Base-by-base conservation (phyloP, 352 stramenopile species). In the Albugo laibachii region DNA sequence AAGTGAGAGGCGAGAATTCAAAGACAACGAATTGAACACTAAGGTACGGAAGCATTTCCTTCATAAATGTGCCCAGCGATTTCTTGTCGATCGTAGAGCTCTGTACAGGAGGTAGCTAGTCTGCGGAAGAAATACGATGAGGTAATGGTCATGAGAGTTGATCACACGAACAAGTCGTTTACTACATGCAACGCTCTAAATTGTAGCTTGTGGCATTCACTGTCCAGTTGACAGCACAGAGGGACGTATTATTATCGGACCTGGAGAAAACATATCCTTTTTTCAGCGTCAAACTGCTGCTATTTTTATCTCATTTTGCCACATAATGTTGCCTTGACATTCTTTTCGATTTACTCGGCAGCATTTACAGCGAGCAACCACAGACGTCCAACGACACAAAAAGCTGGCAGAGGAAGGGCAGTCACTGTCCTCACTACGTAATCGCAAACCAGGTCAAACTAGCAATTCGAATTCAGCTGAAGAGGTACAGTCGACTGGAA, bases 91-190 rank as follows among this genome's bases (percentile, higher is more conserved):
- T 24, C 8, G 20, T 43, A 86, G 49, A 71, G 83, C 49, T 49
- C 61, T 13, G 65, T 79, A 11, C 54, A 66, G 20, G 71, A 88
- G 37, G 61, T 86, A 15, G 68, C 63, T 21, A 59, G 59, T 13
- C 53, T 92, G 20, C 73, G 78, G 43, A 89, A 89, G 62, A 92
- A 92, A 61, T 92, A 92, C 54, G 76, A 89, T 49, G 79, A 92
- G 64, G 74, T 87, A 56, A 6, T 42, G 2, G 4, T 11, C 18
- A 15, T n/a, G 42, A 11, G 11, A 27, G 47, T 36, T 54, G 56
- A 21, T 24, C 16, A 10, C 3, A 8, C 8, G 3, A 19, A 3
- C 3, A 43, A n/a, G n/a, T n/a, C n/a, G n/a, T n/a, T n/a, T n/a
- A n/a, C n/a, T n/a, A n/a, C n/a, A n/a, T 43, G 3, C 24, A 8